A percentile compares a stretch with the other conserved stretches of the same genome.
Conservation (phyloP, 176 grass and related monocot species). For the Secale cereale region DNA sequence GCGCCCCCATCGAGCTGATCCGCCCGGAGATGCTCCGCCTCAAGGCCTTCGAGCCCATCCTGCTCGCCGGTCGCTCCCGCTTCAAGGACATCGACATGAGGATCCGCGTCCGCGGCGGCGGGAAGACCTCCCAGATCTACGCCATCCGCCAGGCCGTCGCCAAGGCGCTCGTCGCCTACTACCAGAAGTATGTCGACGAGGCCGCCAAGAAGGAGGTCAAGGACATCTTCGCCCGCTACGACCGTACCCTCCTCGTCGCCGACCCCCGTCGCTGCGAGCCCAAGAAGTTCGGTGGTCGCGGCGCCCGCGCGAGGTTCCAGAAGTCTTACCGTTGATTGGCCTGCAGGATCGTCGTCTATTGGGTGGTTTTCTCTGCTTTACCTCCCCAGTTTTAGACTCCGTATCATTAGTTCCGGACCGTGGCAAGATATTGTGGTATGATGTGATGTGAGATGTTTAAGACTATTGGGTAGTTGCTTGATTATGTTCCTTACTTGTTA, state of each 20-base stretch:
- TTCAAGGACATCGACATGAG: constrained; percentile 76
- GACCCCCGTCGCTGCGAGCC: constrained; percentile 79
- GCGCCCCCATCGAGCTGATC: constrained; percentile 72
- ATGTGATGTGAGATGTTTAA: too few species aligned
- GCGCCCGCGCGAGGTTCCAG: constrained; percentile 75
- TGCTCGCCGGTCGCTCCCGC: constrained; percentile 50
- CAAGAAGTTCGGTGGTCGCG: constrained; percentile 79
- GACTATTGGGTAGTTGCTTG: too few species aligned
- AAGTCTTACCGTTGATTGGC: constrained; percentile 62
- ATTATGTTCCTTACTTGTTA: too few species aligned
- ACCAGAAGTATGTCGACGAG: constrained; percentile 81
- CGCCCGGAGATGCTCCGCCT: constrained; percentile 66
- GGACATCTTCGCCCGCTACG: constrained; percentile 13
- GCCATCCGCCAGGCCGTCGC: constrained; percentile 75
- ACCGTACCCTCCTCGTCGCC: constrained; percentile 19
- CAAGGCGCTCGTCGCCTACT: constrained; percentile 65
- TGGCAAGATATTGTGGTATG: too few species aligned
- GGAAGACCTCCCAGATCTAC: constrained; percentile 85
- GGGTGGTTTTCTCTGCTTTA: constrained; percentile 1
- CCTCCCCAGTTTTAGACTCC: too few species aligned
- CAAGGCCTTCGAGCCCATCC: constrained; percentile 73
- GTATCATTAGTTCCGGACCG: too few species aligned
- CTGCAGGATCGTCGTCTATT: background rate
- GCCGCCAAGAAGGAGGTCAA: constrained; percentile 34
- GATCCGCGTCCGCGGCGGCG: constrained; percentile 69